Evolutionary conservation across 2,329 filamentous ascomycete genomes (phyloP), one percentile per base, ranked within the genome.

Genomic region (Didymella exigua): DNA sequence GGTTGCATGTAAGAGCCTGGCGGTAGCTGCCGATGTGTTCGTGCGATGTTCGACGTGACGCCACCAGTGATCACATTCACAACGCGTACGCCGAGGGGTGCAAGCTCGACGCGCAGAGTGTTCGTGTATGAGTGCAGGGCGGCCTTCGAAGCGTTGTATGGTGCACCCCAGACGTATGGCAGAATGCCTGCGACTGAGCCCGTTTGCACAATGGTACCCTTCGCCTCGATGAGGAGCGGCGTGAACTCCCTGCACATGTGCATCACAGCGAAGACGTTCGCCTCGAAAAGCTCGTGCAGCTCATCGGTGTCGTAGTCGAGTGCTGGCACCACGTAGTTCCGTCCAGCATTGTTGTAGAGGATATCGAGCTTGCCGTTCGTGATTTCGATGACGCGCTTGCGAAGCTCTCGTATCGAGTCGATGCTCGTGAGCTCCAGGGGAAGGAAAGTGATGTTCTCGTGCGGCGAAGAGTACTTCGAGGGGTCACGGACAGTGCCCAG

Each of bases 131-230:
- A 76, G 65, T 86, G 83, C 30, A 87, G 65, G 0, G 85, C 84
- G 0, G 83, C 84, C 68, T 86, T 86, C 31, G 80, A 81, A 7
- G 83, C 82, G 62, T 84, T 84, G 74, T 87, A 87, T 3, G 73
- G 73, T 33, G 61, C 63, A n/a, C 63, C 69, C 62, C 68, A 71
- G 6, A 62, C 64, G 57, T 70, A 75, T 0, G 69, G 69, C 59
- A 70, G 77, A 1, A 79, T 65, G 8, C 67, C 79, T 0, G 79
- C 79, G 21, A 81, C 42, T 7, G 70, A 75, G 0, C 78, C 79
- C 10, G 79, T 80, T 55, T 77, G 74, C 6, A 79, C 78, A 34
- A 81, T 79, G 0, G 77, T 78, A 8, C 76, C 76, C 49, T 76
- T 75, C 3, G 77, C 70, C 21, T 71, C 72, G 30, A 81, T 78